Base-by-base conservation (phyloP, 2,329 filamentous ascomycete genomes). In the Apiospora arundinis region DNA sequence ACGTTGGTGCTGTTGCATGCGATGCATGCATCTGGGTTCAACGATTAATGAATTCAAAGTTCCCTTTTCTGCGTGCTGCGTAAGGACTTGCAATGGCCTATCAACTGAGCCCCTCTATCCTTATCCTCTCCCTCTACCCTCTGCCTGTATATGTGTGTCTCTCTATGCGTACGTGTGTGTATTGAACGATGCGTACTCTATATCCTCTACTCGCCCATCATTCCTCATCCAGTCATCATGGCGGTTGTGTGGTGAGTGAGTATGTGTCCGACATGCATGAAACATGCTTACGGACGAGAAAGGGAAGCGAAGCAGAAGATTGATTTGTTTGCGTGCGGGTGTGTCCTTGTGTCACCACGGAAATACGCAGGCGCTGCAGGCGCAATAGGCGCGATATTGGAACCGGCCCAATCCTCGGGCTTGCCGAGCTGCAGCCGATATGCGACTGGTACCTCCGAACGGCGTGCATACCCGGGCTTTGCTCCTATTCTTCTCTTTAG, bases 391-490 rank as follows among this genome's bases (percentile, higher is more conserved):
- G 32, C 32, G 21, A 18, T 48, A n/a, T 48, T 9, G n/a, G 23
- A 56, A 6, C 28, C 56, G 56, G 32, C 28, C 56, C 56, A 63
- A 40, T 63, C 56, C 32, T n/a, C 21, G 45, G 21, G 56, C 56
- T 63, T 40, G 32, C 56, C 56, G 56, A 63, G 32, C 4, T 40
- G 56, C 56, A 63, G 56, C 56, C 56, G 56, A 40, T 63, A 40
- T 40, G 49, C 23, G 14, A 56, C 23, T 56, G 14, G 25, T 28
- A 18, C 14, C 23, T 48, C 45, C 18, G 18, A n/a, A n/a, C 32
- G 32, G 32, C 3, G 32, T 32, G 32, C 32, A 48, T 48, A 18
- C 14, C 25, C 56, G 56, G 56, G 18, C 45, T 48, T n/a, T 48
- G 18, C 11, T 46, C 18, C 14, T n/a, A 32, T 32, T 32, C 32